phyloP scores from a whole-genome alignment of 164 flowering plant species.

The Sedum album region DNA sequence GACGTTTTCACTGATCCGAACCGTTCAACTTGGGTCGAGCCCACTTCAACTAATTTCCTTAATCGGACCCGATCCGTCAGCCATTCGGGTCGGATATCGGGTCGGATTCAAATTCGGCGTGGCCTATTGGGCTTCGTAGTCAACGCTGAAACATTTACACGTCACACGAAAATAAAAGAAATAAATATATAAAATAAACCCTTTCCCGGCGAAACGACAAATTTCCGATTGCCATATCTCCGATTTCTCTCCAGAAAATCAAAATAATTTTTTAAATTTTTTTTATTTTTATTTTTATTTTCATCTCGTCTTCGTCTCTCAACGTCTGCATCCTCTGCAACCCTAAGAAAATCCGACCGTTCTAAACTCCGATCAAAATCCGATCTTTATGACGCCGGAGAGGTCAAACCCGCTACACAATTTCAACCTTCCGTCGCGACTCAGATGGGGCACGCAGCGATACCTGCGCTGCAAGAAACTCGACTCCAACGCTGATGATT shows the following conservation, averaged over 20 bases:
- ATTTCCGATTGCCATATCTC: not conserved
- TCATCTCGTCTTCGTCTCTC: not conserved
- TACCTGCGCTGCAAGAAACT: conserved; percentile 1
- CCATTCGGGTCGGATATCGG: no score
- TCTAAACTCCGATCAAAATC: not conserved
- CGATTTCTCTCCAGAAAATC: not conserved
- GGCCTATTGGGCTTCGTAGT: no score
- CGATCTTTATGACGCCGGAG: not conserved
- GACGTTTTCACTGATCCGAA: no score
- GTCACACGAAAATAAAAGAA: no score
- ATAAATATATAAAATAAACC: not conserved
- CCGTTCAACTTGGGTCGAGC: no score
- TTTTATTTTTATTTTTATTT: not conserved
- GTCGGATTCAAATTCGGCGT: no score
- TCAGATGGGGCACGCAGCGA: conserved; percentile 8
- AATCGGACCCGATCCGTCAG: no score
- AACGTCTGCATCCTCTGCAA: not conserved
- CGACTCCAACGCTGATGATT: not conserved
- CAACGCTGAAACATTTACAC: no score
- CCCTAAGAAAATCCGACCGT: not conserved
- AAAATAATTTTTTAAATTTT: not conserved
- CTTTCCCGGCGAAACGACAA: conserved; percentile 1
- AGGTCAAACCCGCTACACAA: conserved; percentile 2
- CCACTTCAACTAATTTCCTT: no score
- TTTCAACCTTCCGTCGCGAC: not conserved